phyloP scores from a whole-genome alignment of 1,284 basidiomycete species.

The Puccinia sorghi region DNA sequence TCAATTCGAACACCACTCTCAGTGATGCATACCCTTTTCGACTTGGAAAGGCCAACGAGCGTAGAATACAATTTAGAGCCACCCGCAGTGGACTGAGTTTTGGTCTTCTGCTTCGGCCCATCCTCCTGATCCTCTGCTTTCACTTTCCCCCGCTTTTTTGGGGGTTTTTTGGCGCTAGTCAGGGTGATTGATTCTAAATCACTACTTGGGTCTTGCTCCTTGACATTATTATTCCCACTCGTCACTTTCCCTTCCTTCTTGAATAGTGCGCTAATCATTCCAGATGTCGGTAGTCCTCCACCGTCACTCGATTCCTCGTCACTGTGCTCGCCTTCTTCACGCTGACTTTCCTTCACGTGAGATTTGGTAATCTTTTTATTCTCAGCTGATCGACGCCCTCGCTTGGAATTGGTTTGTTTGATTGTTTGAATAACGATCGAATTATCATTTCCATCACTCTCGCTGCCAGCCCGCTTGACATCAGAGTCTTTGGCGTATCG shows the following conservation, averaged over 20 bases:
- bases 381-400: neutral
- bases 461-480: neutral
- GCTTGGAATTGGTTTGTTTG: neutral
- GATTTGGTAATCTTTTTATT: neutral
- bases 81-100: neutral
- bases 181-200: neutral
- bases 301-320: neutral
- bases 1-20: slow-evolving; percentile 13
- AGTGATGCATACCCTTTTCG: slow-evolving; percentile 7
- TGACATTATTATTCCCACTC: neutral
- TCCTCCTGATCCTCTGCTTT: neutral
- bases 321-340: neutral
- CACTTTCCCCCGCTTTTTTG: neutral
- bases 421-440: neutral
- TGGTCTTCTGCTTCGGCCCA: neutral
- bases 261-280: neutral
- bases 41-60: neutral
- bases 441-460: neutral
- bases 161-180: neutral
- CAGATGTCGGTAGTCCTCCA: neutral
- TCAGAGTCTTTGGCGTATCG: neutral
- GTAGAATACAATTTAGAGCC: neutral
- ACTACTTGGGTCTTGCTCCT: slow-evolving; percentile 1
- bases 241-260: neutral
- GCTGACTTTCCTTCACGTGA: neutral